Evolutionary conservation across 371 early-diverging fungal genomes (phyloP), one percentile per base, ranked within the genome.

Genomic region (Saksenaea vasiformis): DNA sequence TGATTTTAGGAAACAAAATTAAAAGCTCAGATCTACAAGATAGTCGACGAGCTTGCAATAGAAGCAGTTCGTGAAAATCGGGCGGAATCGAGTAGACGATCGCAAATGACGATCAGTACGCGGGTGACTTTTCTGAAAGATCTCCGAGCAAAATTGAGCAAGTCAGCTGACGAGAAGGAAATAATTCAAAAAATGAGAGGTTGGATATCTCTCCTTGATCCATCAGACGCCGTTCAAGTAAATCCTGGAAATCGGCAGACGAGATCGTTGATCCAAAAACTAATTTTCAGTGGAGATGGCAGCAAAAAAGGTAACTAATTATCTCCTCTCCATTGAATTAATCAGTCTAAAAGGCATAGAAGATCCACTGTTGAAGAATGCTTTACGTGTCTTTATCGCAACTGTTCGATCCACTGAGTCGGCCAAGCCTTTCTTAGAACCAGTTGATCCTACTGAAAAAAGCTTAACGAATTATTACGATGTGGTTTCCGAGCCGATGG

Each of bases 1-100:
- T n/a, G 10, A 44, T 43, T 44, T n/a, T 8, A 61, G 61, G 61
- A 61, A 61, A 15, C 36, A 10, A 61, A 53, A 22, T 31, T 61
- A 36, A 44, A 53, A 34, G 54, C 34, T 2, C 26, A 51, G 5
- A 53, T 61, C 1, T 35, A 51, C 17, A 26, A 61, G 11, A 19
- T 61, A 19, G 24, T 61, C 4, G 54, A 51, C 35, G 24, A 22
- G 4, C 15, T 51, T 28, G 39, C 15, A 3, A 61, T 31, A 1
- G 36, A 61, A n/a, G 53, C 26, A 36, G 17, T 22, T 4, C 28
- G 34, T 14, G 17, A 34, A 11, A 15, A 34, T 17, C 34, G 37
- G 5, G n/a, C 22, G 13, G 36, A 22, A 54, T 26, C 44, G 5
- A 11, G 28, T 17, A 24, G 24, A 38, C 58, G 58, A 10, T 26